Conservation (phyloP, 805 yeast genomes). For the Lipomyces lipofer region DNA sequence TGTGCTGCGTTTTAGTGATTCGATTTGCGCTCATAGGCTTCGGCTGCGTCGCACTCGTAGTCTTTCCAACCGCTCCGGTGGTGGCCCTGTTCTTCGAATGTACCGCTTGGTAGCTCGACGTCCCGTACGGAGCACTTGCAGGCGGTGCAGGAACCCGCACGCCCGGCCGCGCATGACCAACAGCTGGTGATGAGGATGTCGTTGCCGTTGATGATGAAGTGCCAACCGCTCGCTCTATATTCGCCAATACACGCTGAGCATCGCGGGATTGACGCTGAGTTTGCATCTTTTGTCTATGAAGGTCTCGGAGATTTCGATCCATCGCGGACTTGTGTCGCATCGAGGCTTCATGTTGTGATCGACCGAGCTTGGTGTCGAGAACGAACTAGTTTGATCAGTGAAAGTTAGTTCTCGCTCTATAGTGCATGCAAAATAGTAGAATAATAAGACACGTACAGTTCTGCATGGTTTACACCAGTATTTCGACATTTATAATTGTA, state of each 20-base stretch:
- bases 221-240: slow-evolving; percentile 24
- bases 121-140: no score
- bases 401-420: background rate
- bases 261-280: slow-evolving; percentile 20
- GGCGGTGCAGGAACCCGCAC: no score
- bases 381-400: slow-evolving; percentile 22
- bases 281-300: slow-evolving; percentile 28
- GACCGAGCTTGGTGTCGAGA: slow-evolving; percentile 31
- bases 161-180: no score
- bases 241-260: slow-evolving; percentile 20
- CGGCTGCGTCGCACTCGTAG: no score
- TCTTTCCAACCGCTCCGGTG: no score
- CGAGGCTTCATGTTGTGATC: slow-evolving; percentile 32
- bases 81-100: no score
- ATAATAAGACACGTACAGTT: slow-evolving; percentile 19
- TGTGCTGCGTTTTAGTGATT: no score
- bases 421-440: background rate
- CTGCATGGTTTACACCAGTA: slow-evolving; percentile 35
- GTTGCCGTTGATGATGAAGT: background rate
- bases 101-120: no score
- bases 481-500: slow-evolving; percentile 21
- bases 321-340: slow-evolving; percentile 29
- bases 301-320: slow-evolving; percentile 24
- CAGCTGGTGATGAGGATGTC: background rate
- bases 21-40: no score